phyloP scores from a whole-genome alignment of 345 rosid genomes.

The Murraya koenigii region DNA sequence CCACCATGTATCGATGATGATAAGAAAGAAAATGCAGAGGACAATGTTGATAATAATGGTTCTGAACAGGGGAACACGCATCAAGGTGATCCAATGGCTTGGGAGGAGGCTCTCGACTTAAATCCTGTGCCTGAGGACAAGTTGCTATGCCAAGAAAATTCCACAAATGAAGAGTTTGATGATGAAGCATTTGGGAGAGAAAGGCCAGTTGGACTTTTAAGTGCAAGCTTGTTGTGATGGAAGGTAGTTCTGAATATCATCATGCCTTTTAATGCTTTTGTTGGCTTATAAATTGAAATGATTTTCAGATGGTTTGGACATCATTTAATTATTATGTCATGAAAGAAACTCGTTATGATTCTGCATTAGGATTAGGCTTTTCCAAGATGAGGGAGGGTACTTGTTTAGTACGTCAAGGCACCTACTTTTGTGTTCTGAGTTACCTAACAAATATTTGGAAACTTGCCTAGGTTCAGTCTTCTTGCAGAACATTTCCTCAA shows the following conservation, averaged over 20 bases:
- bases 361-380: not conserved
- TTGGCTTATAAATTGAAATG: constrained; percentile 1
- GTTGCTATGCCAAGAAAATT: constrained; percentile 80
- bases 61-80: constrained; percentile 33
- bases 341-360: not conserved
- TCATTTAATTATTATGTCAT: not conserved
- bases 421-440: not conserved
- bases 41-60: constrained; percentile 38
- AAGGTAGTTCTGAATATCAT: constrained; percentile 45
- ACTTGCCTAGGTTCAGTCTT: not conserved
- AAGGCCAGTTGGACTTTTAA: constrained; percentile 42
- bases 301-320: not conserved
- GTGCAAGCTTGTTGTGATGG: constrained; percentile 46
- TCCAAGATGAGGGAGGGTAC: not conserved
- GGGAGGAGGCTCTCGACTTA: constrained; percentile 54
- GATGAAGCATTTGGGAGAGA: constrained; percentile 62
- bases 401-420: not conserved
- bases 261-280: not conserved
- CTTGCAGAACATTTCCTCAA: not conserved
- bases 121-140: constrained; percentile 54
- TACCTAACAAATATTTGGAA: not conserved
- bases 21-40: constrained; percentile 53
- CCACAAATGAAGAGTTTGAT: constrained; percentile 83
- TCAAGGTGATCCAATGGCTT: constrained; percentile 50
- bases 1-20: constrained; percentile 45